A percentile compares a stretch with the other conserved stretches of the same genome.
phyloP scores from a whole-genome alignment of 1,284 basidiomycete genomes.

The Irpex sp. region DNA sequence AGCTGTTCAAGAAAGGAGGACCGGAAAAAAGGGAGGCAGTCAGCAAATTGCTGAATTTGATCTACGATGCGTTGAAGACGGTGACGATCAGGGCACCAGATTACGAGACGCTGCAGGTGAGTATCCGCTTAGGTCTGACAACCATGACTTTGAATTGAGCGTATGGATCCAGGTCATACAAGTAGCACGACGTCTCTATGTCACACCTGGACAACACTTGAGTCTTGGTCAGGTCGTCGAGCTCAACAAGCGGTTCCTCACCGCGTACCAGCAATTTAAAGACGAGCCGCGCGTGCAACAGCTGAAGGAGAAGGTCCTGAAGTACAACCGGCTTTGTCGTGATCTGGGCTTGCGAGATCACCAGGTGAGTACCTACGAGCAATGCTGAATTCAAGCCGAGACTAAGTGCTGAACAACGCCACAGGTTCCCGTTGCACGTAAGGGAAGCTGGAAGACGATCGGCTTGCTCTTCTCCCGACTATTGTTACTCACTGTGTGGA shows the following conservation, averaged over 20 bases:
- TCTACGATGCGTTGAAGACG: constrained; percentile 94
- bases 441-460: constrained; percentile 84
- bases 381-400: background rate
- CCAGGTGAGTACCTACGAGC: constrained; percentile 56
- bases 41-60: constrained; percentile 84
- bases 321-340: constrained; percentile 88
- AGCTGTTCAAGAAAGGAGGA: constrained; percentile 91
- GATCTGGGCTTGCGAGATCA: constrained; percentile 97
- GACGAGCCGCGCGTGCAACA: constrained; percentile 90
- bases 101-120: constrained; percentile 96
- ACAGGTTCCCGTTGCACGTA: constrained; percentile 79
- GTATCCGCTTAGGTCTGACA: constrained; percentile 12
- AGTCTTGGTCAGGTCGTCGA: constrained; percentile 97
- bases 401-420: background rate
- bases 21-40: constrained; percentile 89
- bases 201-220: constrained; percentile 91
- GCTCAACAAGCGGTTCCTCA: constrained; percentile 90
- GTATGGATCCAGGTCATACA: constrained; percentile 72
- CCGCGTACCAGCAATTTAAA: constrained; percentile 92
- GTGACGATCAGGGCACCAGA: constrained; percentile 97
- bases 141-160: too few relatives aligned
- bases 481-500: constrained; percentile 82
- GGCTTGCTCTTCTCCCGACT: constrained; percentile 86
- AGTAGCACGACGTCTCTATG: constrained; percentile 92
- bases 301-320: constrained; percentile 79